A percentile compares a stretch with the other conserved stretches of the same genome.
phyloP scores from a whole-genome alignment of 2,329 filamentous ascomycete species.

The Clonostachys rosea region DNA sequence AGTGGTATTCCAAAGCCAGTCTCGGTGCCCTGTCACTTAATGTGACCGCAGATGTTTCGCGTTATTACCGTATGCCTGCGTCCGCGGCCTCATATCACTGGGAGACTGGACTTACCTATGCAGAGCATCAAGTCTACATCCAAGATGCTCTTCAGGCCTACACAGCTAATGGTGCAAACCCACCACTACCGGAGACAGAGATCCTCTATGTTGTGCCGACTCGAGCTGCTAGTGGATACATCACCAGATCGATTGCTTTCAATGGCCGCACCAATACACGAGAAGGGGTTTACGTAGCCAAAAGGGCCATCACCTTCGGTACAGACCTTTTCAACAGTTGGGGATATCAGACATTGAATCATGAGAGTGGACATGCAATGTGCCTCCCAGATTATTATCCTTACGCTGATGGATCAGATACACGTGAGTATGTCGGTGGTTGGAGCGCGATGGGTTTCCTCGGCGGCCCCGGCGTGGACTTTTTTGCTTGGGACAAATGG shows the following conservation, averaged over 20 bases:
- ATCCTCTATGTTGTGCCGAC: slow-evolving; percentile 21
- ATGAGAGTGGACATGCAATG: slow-evolving; percentile 30
- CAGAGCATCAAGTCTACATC: background rate
- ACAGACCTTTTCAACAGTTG: slow-evolving; percentile 19
- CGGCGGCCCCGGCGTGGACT: slow-evolving; percentile 23
- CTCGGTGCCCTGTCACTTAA: slow-evolving; percentile 9
- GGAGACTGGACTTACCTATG: background rate
- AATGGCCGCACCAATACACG: background rate
- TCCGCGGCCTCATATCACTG: background rate
- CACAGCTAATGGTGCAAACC: background rate
- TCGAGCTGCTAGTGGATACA: background rate
- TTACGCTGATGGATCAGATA: slow-evolving; percentile 10
- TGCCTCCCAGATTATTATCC: slow-evolving; percentile 30
- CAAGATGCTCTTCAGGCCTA: slow-evolving; percentile 1
- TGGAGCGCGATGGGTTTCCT: slow-evolving; percentile 30
- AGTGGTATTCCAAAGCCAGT: background rate
- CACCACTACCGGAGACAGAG: slow-evolving; percentile 4
- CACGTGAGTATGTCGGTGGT: slow-evolving; percentile 23
- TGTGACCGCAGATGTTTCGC: slow-evolving; percentile 10
- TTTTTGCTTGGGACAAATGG: slow-evolving; percentile 32
- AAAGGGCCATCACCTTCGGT: slow-evolving; percentile 24
- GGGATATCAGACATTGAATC: slow-evolving; percentile 25
- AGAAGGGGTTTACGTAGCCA: slow-evolving; percentile 10
- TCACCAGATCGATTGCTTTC: background rate
- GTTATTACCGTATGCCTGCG: slow-evolving; percentile 17